Conservation (phyloP, 2,329 filamentous ascomycete species). For the Pleomassaria siparia region DNA sequence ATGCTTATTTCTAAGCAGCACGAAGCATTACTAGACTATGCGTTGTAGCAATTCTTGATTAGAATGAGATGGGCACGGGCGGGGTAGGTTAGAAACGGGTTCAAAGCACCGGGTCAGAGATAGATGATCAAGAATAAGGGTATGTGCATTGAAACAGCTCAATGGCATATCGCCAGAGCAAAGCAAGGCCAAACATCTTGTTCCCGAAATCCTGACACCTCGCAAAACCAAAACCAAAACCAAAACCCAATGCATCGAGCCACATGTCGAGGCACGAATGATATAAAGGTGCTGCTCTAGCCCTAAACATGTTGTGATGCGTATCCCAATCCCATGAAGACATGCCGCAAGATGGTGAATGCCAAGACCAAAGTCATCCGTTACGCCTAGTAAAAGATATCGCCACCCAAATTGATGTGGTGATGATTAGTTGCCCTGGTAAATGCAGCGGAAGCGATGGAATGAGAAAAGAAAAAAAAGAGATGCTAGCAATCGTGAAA, state of each 20-base stretch:
- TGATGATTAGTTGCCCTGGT: background rate
- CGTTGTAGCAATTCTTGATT: no score
- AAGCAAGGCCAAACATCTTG: background rate
- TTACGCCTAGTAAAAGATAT: conserved; percentile 4
- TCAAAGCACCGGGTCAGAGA: background rate
- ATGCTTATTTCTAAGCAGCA: no score
- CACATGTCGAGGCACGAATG: background rate
- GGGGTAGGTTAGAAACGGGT: no score
- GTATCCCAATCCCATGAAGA: background rate
- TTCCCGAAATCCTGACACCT: background rate
- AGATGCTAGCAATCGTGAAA: conserved; percentile 10
- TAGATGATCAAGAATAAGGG: background rate
- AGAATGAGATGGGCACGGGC: no score
- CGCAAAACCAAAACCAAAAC: background rate
- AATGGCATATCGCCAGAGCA: conserved; percentile 13
- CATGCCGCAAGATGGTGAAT: background rate
- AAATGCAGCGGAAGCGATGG: conserved; percentile 11
- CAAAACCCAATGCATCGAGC: conserved; percentile 8
- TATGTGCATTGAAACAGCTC: conserved; percentile 8
- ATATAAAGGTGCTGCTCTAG: conserved; percentile 2
- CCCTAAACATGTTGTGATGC: conserved; percentile 2
- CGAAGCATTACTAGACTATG: no score
- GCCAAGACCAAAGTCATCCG: conserved; percentile 3
- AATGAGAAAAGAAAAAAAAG: conserved; percentile 8
- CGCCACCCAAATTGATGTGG: background rate